phyloP scores from a whole-genome alignment of 2,329 filamentous ascomycete genomes.

The Pseudopithomyces maydicus region DNA sequence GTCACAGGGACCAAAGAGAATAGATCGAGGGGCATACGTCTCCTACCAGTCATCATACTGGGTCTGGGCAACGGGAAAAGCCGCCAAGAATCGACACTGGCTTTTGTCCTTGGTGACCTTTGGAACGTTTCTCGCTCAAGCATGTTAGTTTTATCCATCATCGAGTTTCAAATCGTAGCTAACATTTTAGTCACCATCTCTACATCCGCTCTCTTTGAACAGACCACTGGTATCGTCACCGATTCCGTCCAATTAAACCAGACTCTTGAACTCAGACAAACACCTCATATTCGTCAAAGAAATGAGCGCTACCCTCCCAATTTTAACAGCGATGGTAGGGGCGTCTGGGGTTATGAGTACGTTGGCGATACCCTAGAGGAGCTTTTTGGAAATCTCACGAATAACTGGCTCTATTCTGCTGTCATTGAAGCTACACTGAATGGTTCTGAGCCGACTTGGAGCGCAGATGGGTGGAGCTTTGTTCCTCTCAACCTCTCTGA shows the following conservation, averaged over 20 bases:
- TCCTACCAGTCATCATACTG: conserved; percentile 26
- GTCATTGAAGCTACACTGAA: conserved; percentile 22
- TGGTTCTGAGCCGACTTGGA: conserved; percentile 24
- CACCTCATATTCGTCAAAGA: conserved; percentile 6
- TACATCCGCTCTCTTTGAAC: conserved; percentile 17
- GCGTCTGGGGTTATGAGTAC: background rate
- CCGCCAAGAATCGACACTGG: conserved; percentile 18
- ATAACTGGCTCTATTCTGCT: conserved; percentile 28
- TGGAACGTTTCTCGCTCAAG: conserved; percentile 16
- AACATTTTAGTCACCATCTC: conserved; percentile 15
- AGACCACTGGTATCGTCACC: conserved; percentile 5
- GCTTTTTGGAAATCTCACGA: conserved; percentile 17
- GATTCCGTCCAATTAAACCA: conserved; percentile 4
- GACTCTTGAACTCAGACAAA: conserved; percentile 14
- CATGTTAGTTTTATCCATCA: conserved; percentile 9
- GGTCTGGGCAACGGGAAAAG: conserved; percentile 19
- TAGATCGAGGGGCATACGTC: conserved; percentile 14
- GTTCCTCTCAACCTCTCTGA: conserved; percentile 19
- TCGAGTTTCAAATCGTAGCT: background rate
- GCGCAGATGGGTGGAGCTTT: conserved; percentile 29
- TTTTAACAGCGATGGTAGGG: background rate
- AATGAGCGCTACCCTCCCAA: background rate
- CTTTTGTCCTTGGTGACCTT: conserved; percentile 16
- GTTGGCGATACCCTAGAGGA: conserved; percentile 4
- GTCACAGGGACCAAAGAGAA: conserved; percentile 13